phyloP scores from a whole-genome alignment of 148 eudicot species.

The Silene uniflora region DNA sequence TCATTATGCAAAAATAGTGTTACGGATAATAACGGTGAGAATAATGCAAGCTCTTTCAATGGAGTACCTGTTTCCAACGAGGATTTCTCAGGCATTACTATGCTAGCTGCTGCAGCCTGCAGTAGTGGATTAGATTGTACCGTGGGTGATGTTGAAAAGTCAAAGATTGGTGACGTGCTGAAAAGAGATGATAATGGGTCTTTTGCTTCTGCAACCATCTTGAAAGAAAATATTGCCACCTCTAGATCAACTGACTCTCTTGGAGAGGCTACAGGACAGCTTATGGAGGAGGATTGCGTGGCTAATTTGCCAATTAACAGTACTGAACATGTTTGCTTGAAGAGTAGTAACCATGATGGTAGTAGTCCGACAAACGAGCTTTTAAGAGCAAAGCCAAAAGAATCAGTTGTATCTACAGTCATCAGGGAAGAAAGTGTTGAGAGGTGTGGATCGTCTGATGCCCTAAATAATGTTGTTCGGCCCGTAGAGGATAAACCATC shows the following conservation, averaged over 20 bases:
- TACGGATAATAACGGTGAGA: conserved; percentile 12
- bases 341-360: neutral
- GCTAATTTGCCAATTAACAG: neutral
- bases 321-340: conserved; percentile 3
- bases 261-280: neutral
- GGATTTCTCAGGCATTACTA: conserved; percentile 68
- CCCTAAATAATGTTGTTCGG: conserved; percentile 6
- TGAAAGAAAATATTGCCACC: neutral
- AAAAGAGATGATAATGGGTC: neutral
- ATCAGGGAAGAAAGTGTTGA: conserved; percentile 9
- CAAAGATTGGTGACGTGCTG: conserved; percentile 4
- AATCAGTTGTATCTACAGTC: conserved; percentile 20
- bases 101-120: conserved; percentile 79
- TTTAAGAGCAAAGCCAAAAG: conserved; percentile 23
- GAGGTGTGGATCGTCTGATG: conserved; percentile 1
- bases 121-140: conserved; percentile 34
- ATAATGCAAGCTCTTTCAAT: conserved; percentile 6
- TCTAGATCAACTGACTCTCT: neutral
- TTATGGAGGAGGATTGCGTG: neutral
- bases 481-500: conserved; percentile 14
- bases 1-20: conserved; percentile 9
- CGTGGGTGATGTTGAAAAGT: conserved; percentile 23
- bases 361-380: conserved; percentile 15
- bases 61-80: conserved; percentile 19
- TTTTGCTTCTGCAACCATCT: conserved; percentile 2